Conservation (phyloP, 176 grass and related monocot species). For the Stipa capillata region DNA sequence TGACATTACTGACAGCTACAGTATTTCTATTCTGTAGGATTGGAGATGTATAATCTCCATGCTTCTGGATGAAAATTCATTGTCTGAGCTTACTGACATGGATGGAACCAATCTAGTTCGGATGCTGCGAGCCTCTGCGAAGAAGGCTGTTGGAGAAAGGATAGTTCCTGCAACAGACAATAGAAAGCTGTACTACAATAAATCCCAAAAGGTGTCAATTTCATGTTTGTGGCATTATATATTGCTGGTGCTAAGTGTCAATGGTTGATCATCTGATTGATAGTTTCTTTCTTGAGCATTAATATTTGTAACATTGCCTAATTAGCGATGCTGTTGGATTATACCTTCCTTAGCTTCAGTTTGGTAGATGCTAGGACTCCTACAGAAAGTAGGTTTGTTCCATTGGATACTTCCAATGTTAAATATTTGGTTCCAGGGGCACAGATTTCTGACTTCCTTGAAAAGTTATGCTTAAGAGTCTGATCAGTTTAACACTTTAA, state of each 20-base stretch:
- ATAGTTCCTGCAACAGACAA: conserved; percentile 86
- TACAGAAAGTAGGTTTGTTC: conserved; percentile 5
- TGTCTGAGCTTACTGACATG: conserved; percentile 67
- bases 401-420: background rate
- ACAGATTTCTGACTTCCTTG: background rate
- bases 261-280: background rate
- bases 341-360: background rate
- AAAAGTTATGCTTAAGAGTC: background rate
- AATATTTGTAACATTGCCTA: background rate
- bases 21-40: conserved; percentile 48
- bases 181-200: conserved; percentile 77
- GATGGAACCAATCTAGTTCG: conserved; percentile 91
- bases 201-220: conserved; percentile 63
- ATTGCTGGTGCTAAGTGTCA: background rate
- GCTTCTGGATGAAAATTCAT: conserved; percentile 82
- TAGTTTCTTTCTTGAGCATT: background rate
- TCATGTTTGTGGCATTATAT: background rate
- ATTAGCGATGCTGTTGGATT: background rate
- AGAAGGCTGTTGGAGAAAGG: conserved; percentile 90
- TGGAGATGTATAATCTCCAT: conserved; percentile 93
- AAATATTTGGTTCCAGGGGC: background rate
- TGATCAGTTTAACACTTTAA: conserved; percentile 1
- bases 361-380: background rate
- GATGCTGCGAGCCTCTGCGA: conserved; percentile 82
- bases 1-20: background rate